Evolutionary conservation across 768 basidiomycete species (phyloP).

Genomic region (Pleurotus djamor): DNA sequence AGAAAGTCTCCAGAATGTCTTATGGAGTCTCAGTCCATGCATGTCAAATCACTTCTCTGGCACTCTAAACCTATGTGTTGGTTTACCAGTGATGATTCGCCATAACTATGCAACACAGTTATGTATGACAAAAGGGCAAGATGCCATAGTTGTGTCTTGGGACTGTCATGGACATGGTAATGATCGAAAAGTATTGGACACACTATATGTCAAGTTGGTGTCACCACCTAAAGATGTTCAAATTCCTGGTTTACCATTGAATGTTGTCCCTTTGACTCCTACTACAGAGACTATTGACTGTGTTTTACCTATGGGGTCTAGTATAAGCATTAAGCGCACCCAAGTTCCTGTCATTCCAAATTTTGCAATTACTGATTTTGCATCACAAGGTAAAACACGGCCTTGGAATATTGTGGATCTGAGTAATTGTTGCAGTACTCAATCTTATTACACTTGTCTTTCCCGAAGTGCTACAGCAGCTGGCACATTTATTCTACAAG

Average conservation of each 20-base stretch:
- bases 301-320: constrained; percentile 15
- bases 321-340: constrained; percentile 9
- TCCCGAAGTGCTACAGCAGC: constrained; percentile 22
- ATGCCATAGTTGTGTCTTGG: constrained; percentile 28
- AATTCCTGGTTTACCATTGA: constrained; percentile 21
- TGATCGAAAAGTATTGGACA: constrained; percentile 23
- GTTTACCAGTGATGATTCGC: constrained; percentile 29
- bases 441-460: constrained; percentile 21
- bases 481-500: constrained; percentile 23
- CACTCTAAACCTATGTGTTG: constrained; percentile 24
- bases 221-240: constrained; percentile 20
- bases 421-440: constrained; percentile 12
- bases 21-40: neutral
- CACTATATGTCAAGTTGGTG: constrained; percentile 23
- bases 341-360: constrained; percentile 23
- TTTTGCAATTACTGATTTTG: constrained; percentile 28
- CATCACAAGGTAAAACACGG: constrained; percentile 18
- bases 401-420: constrained; percentile 22
- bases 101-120: constrained; percentile 28
- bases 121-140: constrained; percentile 32
- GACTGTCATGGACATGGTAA: constrained; percentile 15
- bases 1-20: neutral
- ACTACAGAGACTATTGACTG: constrained; percentile 7
- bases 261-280: constrained; percentile 26
- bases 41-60: constrained; percentile 17